Evolutionary conservation across 1,284 basidiomycete species (phyloP).

Genomic region (Bjerkandera adusta): DNA sequence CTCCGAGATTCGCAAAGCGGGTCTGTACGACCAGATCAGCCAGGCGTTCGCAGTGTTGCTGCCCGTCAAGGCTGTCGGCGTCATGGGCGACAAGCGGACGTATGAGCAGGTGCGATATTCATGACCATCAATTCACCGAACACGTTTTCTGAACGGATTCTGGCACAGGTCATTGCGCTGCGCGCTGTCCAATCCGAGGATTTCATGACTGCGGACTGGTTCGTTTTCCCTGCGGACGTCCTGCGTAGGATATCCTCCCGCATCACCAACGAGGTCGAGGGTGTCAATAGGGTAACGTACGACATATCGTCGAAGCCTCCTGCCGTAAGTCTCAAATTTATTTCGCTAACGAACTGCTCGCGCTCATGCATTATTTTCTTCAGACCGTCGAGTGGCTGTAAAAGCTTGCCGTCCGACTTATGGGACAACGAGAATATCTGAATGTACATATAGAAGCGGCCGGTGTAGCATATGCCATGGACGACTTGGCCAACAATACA

Average conservation of each 20-base stretch:
- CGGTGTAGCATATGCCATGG: too few relatives aligned
- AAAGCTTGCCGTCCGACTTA: too few relatives aligned
- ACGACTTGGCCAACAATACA: too few relatives aligned
- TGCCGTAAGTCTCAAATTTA: conserved; percentile 49
- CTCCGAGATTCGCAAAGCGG: conserved; percentile 93
- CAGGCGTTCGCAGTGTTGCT: conserved; percentile 97
- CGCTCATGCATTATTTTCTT: not conserved
- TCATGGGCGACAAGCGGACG: conserved; percentile 96
- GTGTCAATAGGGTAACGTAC: conserved; percentile 92
- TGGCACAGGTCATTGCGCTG: conserved; percentile 74
- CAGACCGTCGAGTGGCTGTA: conserved; percentile 10
- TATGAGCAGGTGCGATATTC: conserved; percentile 83
- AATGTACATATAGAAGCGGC: too few relatives aligned
- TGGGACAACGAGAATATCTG: too few relatives aligned
- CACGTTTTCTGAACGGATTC: not conserved
- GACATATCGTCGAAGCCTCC: conserved; percentile 99
- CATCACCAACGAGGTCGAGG: conserved; percentile 96
- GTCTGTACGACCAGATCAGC: conserved; percentile 91
- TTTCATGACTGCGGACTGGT: conserved; percentile 98
- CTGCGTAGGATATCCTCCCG: conserved; percentile 91
- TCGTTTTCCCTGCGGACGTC: conserved; percentile 92
- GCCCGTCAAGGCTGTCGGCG: conserved; percentile 97
- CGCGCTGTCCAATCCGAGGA: conserved; percentile 93
- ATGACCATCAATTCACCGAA: not conserved
- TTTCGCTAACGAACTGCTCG: not conserved